phyloP scores from a whole-genome alignment of 2,329 filamentous ascomycete genomes.

The Curvularia lunata region DNA sequence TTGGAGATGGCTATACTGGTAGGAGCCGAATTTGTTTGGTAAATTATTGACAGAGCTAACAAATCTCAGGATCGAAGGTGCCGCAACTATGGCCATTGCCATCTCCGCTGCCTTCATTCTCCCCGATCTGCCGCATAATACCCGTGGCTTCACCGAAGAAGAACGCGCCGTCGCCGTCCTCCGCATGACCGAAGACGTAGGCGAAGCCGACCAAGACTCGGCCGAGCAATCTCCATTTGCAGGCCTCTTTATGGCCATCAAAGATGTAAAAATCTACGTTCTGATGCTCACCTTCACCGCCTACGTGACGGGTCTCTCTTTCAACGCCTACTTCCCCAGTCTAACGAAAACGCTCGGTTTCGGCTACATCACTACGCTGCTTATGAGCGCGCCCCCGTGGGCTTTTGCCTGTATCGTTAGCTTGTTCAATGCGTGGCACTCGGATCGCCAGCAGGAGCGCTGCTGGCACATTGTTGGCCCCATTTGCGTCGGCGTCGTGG shows the following conservation, averaged over 20 bases:
- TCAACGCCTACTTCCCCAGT: slow-evolving; percentile 50
- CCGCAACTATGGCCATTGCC: slow-evolving; percentile 43
- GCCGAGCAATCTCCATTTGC: slow-evolving; percentile 58
- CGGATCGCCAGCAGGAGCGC: slow-evolving; percentile 58
- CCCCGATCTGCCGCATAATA: slow-evolving; percentile 48
- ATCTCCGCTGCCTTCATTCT: slow-evolving; percentile 42
- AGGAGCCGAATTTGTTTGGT: background rate
- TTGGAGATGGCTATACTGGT: slow-evolving; percentile 50
- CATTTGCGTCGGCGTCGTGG: slow-evolving; percentile 51
- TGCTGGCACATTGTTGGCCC: slow-evolving; percentile 60
- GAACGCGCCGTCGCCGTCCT: slow-evolving; percentile 53
- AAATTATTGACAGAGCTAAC: background rate
- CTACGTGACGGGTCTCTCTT: slow-evolving; percentile 61
- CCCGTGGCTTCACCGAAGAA: slow-evolving; percentile 55
- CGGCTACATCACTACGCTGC: slow-evolving; percentile 46
- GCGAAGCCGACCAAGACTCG: slow-evolving; percentile 53
- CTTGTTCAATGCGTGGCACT: slow-evolving; percentile 59
- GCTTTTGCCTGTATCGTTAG: slow-evolving; percentile 54
- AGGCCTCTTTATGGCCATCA: slow-evolving; percentile 65
- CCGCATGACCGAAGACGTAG: slow-evolving; percentile 57
- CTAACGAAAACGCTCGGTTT: slow-evolving; percentile 49
- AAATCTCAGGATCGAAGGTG: slow-evolving; percentile 45
- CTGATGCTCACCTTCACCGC: slow-evolving; percentile 68
- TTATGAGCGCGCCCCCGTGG: slow-evolving; percentile 58
- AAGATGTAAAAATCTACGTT: slow-evolving; percentile 67